Evolutionary conservation across 768 basidiomycete species (phyloP).

Genomic region (Phlebiopsis gigantea): DNA sequence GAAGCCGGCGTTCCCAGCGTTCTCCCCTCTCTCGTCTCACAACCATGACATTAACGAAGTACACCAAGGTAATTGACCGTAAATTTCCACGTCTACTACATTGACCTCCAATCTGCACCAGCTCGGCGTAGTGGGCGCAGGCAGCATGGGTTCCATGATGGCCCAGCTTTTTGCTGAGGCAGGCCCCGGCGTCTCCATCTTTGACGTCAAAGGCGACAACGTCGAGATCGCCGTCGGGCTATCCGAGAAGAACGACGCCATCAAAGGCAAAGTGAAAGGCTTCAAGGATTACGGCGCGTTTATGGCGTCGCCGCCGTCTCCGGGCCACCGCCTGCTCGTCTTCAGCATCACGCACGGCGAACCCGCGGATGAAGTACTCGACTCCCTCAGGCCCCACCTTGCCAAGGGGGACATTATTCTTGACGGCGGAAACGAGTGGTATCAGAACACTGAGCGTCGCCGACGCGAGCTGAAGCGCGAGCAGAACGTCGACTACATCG

Average conservation of each 20-base stretch:
- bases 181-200: conserved; percentile 16
- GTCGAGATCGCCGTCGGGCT: conserved; percentile 14
- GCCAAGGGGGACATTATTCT: conserved; percentile 98
- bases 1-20: no score
- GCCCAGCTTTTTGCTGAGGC: conserved; percentile 22
- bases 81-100: not conserved
- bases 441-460: conserved; percentile 96
- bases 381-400: conserved; percentile 80
- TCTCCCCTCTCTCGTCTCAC: no score
- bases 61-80: not conserved
- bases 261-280: conserved; percentile 1
- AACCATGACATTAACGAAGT: not conserved
- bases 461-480: conserved; percentile 77
- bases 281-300: conserved; percentile 18
- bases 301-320: conserved; percentile 13
- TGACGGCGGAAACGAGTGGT: conserved; percentile 99
- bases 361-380: conserved; percentile 93
- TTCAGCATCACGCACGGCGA: conserved; percentile 22
- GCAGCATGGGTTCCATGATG: conserved; percentile 22
- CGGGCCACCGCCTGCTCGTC: conserved; percentile 19
- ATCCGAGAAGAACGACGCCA: conserved; percentile 8
- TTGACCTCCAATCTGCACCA: not conserved
- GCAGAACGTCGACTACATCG: conserved; percentile 94
- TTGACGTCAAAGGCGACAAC: conserved; percentile 15
- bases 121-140: conserved; percentile 20